These are phyloP conservation scores for Tylopilus sp. DNA, from an alignment of 768 basidiomycete genomes.

Conservation along the genomic window DNA sequence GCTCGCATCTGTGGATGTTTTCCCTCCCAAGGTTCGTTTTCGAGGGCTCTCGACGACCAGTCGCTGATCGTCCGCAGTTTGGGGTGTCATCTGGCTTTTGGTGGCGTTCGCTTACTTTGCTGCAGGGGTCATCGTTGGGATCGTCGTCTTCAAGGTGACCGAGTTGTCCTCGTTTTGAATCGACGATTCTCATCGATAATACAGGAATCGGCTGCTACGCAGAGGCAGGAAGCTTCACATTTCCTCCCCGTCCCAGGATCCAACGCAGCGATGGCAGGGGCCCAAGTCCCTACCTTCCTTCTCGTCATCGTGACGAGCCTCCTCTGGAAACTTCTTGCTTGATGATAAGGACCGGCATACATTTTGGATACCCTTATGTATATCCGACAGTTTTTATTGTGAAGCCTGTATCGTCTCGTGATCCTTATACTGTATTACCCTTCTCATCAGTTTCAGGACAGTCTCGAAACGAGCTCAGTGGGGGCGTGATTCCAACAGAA, in stretches of 20 bases:
- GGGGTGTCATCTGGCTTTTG: conserved; percentile 89
- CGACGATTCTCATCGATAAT: not conserved
- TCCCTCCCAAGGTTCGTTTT: conserved; percentile 63
- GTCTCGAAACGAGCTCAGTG: not conserved
- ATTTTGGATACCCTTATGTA: not conserved
- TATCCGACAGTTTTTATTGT: not conserved
- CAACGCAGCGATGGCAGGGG: conserved; percentile 32
- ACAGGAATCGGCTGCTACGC: conserved; percentile 60
- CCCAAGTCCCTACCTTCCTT: conserved; percentile 23
- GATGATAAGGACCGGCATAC: not conserved
- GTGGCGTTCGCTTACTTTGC: conserved; percentile 72
- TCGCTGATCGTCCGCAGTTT: conserved; percentile 45
- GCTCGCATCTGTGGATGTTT: conserved; percentile 84
- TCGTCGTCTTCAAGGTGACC: conserved; percentile 76
- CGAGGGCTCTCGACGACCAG: not conserved
- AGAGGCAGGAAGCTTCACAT: conserved; percentile 46
- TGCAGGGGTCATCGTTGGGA: conserved; percentile 69
- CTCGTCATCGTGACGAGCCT: conserved; percentile 21
- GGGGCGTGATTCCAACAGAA: too few relatives aligned
- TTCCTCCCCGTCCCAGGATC: conserved; percentile 64
- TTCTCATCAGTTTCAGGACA: too few relatives aligned
- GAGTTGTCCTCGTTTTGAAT: not conserved
- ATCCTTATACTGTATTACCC: not conserved
- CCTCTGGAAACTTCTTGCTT: conserved; percentile 25
- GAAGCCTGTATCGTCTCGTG: conserved; percentile 7